Percentiles rank a stretch among this genome's conserved stretches.
phyloP scores from a whole-genome alignment of 805 yeast species.

The Yamadazyma kitorensis region DNA sequence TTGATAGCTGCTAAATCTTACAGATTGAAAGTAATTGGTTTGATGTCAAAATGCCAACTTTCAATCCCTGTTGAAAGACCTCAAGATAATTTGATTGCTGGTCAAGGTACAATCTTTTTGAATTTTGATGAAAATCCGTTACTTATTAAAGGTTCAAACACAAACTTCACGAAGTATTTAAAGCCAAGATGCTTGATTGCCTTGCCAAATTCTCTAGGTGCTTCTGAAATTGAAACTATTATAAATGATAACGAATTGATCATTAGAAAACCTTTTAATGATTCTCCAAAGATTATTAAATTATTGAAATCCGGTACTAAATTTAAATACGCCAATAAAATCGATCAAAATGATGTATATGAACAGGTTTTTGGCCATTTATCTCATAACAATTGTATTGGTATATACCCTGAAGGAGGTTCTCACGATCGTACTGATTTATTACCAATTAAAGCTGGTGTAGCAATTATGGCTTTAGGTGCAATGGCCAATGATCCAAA shows the following conservation, averaged over 20 bases:
- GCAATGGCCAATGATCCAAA: slow-evolving; percentile 78
- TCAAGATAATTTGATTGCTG: slow-evolving; percentile 74
- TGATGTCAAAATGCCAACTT: slow-evolving; percentile 69
- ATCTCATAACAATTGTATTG: slow-evolving; percentile 75
- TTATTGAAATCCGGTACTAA: slow-evolving; percentile 50
- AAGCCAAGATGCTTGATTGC: slow-evolving; percentile 66
- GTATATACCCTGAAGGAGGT: slow-evolving; percentile 98
- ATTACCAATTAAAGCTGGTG: slow-evolving; percentile 94
- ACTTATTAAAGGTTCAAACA: slow-evolving; percentile 60
- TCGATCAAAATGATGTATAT: slow-evolving; percentile 84
- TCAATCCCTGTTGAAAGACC: slow-evolving; percentile 92
- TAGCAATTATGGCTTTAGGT: slow-evolving; percentile 96
- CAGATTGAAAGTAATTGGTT: slow-evolving; percentile 64
- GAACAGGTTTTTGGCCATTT: slow-evolving; percentile 81
- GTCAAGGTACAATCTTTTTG: slow-evolving; percentile 61
- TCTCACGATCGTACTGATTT: slow-evolving; percentile 93
- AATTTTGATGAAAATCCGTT: slow-evolving; percentile 53
- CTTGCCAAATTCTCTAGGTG: slow-evolving; percentile 75
- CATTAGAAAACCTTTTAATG: slow-evolving; percentile 67
- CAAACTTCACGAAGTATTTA: slow-evolving; percentile 64
- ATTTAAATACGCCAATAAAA: slow-evolving; percentile 74
- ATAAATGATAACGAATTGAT: slow-evolving; percentile 68
- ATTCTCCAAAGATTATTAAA: slow-evolving; percentile 41
- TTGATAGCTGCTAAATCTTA: slow-evolving; percentile 83
- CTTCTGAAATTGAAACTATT: slow-evolving; percentile 65